phyloP scores from a whole-genome alignment of 306 rosid species.

The Vicia villosa region DNA sequence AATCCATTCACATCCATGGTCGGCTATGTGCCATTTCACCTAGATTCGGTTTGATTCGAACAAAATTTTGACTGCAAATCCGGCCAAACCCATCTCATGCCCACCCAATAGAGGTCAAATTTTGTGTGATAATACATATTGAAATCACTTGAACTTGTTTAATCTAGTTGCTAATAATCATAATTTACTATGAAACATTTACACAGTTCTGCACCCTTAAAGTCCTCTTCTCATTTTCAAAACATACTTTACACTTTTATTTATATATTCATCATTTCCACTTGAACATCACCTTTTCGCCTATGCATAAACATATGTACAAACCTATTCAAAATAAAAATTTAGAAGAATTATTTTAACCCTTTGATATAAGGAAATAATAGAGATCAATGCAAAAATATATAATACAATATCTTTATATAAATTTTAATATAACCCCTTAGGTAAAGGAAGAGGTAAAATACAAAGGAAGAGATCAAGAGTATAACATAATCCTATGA shows the following conservation, averaged over 20 bases:
- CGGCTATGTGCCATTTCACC: too few relatives aligned
- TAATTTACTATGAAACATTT: too few relatives aligned
- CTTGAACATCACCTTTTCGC: not conserved
- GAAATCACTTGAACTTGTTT: too few relatives aligned
- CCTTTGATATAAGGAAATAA: constrained; percentile 3
- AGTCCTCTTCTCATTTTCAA: not conserved
- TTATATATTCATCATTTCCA: not conserved
- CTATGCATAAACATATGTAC: not conserved
- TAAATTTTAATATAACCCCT: not conserved
- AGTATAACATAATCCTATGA: not conserved
- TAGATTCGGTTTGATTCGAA: too few relatives aligned
- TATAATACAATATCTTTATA: not conserved
- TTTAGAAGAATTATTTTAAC: not conserved
- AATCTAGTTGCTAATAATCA: too few relatives aligned
- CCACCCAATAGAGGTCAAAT: too few relatives aligned
- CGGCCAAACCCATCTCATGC: too few relatives aligned
- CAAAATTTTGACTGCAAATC: too few relatives aligned
- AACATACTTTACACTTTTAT: not conserved
- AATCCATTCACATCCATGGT: too few relatives aligned
- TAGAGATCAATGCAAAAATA: not conserved
- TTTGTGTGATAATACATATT: too few relatives aligned
- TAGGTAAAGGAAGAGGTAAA: constrained; percentile 11
- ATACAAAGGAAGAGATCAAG: not conserved
- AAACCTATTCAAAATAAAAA: not conserved
- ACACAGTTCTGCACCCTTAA: too few relatives aligned